Base-by-base conservation (phyloP, 495 filamentous ascomycete species). In the Lasiosphaeria hispida region DNA sequence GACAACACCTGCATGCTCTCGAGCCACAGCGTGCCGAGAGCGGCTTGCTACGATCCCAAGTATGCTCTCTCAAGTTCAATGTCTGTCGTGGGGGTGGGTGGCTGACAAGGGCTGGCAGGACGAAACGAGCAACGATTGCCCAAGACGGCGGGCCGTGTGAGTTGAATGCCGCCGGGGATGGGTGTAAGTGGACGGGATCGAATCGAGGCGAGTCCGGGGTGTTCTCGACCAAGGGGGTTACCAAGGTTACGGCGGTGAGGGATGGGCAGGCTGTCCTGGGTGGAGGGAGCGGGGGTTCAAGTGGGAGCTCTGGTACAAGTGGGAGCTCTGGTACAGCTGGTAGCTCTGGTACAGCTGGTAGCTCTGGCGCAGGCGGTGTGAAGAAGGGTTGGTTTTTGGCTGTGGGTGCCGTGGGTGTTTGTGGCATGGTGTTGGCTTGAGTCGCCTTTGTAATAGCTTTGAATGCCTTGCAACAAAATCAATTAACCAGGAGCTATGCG, bases 1-100 rank as follows among this genome's bases (percentile, higher is more conserved):
- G 47, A 49, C 33, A 49, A 49, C 47, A 35, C 14, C 0, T 49
- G 47, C 23, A 49, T 49, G 47, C 14, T 49, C 10, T 35, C 23
- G 7, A 36, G n/a, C 13, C 45, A 48, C 23, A 48, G 10, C 2
- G 23, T 35, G 47, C 23, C 23, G 23, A 13, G 19, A 2, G 47
- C 47, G 15, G 23, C 47, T 1, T 49, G 47, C n/a, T 49, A 49
- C 15, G 47, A 49, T 36, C 47, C 47, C 19, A 49, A 49, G 47
- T 49, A 11, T 3, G 47, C 23, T 7, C 14, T 13, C 45, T 10
- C 18, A 10, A 14, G 3, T 48, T 48, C 17, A 7, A 48, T 48
- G 14, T 10, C 6, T 10, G 4, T 23, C 6, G 23, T 30, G 23
- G 2, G 23, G 23, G 23, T 30, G 23, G 23, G 23, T 2, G 33